Base-by-base conservation (phyloP, 768 basidiomycete genomes). In the Suillus cothurnatus region DNA sequence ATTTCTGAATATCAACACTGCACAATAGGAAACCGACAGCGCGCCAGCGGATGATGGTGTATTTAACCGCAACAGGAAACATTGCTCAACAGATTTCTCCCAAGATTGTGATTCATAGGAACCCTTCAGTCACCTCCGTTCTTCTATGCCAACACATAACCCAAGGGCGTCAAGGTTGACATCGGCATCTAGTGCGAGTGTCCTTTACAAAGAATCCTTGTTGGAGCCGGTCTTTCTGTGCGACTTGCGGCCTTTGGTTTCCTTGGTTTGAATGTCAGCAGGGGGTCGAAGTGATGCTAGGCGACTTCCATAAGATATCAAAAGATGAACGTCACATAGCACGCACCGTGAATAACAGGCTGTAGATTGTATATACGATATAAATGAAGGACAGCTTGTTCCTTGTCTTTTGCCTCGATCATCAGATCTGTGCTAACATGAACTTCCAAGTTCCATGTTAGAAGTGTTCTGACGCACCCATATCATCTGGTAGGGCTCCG, bases 341-440 rank as follows among this genome's bases (percentile, higher is more conserved):
- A 74, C 79, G 61, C 63, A 85, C 85, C 87, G 67, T 88, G 77
- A 11, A 82, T 85, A 28, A 93, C 89, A 19, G 87, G 84, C 50
- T 88, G 78, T 5, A 96, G 74, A 55, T 80, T 81, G 70, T 97
- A 97, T 36, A 92, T 88, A 64, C 94, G 76, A 72, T 93, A 88
- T 53, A 97, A 72, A 67, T 96, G 88, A 64, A 97, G 84, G 6
- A 97, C 95, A 2, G 95, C 95, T 73, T 96, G 95, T 74, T 97
- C 95, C 78, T 95, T 93, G 76, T 92, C 93, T 74, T 95, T 94
- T 3, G 93, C 93, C 82, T 96, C 94, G 65, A 95, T 94, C 94
- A 96, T 95, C 68, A 96, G 72, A 78, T 96, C 94, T 72, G 82
- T 71, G 47, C 15, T 23, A 26, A 4, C 28, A 3, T 41, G 26